These are phyloP conservation scores for Prinsepia uniflora DNA, from an alignment of 306 rosid genomes.

Conservation along the genomic window DNA sequence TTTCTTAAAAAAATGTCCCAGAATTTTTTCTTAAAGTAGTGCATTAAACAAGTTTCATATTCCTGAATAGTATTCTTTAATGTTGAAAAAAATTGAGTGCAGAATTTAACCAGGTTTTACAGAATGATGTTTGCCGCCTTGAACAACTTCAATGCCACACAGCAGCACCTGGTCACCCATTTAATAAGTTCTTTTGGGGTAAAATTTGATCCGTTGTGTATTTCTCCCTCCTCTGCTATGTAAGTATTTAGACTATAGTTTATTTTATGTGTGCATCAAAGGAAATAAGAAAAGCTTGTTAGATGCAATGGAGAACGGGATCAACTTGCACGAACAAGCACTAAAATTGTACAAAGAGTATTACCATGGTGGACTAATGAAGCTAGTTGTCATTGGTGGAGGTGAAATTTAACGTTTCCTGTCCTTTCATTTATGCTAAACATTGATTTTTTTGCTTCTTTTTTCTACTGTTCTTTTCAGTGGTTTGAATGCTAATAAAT, in stretches of 20 bases:
- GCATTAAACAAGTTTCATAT: conserved; percentile 29
- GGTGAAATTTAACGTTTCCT: conserved; percentile 42
- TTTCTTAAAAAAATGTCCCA: conserved; percentile 8
- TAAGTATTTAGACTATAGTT: conserved; percentile 3
- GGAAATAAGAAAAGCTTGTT: conserved; percentile 93
- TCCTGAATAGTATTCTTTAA: conserved; percentile 33
- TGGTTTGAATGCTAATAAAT: neutral
- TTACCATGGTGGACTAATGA: conserved; percentile 99
- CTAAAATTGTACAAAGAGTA: conserved; percentile 57
- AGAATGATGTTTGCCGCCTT: conserved; percentile 83
- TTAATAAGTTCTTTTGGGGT: conserved; percentile 91
- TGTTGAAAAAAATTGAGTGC: conserved; percentile 38
- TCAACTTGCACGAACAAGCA: conserved; percentile 72
- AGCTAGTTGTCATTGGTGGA: conserved; percentile 96
- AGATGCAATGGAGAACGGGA: conserved; percentile 89
- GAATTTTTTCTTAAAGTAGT: conserved; percentile 20
- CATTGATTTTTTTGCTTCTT: neutral
- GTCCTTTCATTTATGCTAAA: conserved; percentile 3
- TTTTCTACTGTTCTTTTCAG: conserved; percentile 11
- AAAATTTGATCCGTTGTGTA: conserved; percentile 20
- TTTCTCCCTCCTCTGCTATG: neutral
- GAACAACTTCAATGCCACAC: conserved; percentile 94
- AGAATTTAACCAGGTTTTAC: conserved; percentile 92
- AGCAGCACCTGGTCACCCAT: conserved; percentile 64
- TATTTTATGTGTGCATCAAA: conserved; percentile 30